Evolutionary conservation across 2,329 filamentous ascomycete species (phyloP), one percentile per base, ranked within the genome.

Genomic region (Aquanectria penicillioides): DNA sequence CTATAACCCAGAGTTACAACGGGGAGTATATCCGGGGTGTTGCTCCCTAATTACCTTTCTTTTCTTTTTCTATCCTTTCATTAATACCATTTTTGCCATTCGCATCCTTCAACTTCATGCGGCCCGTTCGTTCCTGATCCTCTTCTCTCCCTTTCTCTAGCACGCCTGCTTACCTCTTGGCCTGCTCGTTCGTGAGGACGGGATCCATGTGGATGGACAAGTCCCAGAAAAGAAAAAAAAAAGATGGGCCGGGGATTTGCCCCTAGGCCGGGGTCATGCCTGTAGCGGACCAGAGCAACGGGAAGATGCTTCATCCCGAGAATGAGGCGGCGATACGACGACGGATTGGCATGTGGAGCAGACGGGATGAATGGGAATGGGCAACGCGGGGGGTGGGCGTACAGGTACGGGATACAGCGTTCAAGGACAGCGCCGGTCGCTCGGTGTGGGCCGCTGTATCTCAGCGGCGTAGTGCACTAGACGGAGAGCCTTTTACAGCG

Each of bases 211-310:
- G 40, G 26, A 48, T 48, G 48, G 53, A 49, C 20, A 37, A 26
- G 18, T 33, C 31, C 36, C n/a, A n/a, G n/a, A n/a, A n/a, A n/a
- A n/a, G n/a, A n/a, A n/a, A n/a, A n/a, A n/a, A n/a, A n/a, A n/a
- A n/a, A n/a, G n/a, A n/a, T n/a, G n/a, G n/a, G n/a, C 15, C 31
- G 49, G 23, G 61, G 52, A 59, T 55, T 40, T 43, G 23, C 23
- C 20, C 49, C 37, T 38, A 18, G 53, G 26, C 61, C 37, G 47
- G 63, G 65, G 57, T 67, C 41, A 67, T 68, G 65, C 65, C 61
- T 64, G 65, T 56, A 54, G 49, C 38, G 57, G 60, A 64, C 65
- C 65, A 59, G 41, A 61, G 61, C 61, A 57, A 61, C 55, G 61
- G 58, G 65, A 64, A 57, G 55, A 50, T 43, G 52, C 52, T 34